Base-by-base conservation (phyloP, 176 grass and related monocot genomes). In the Ensete ventricosum region DNA sequence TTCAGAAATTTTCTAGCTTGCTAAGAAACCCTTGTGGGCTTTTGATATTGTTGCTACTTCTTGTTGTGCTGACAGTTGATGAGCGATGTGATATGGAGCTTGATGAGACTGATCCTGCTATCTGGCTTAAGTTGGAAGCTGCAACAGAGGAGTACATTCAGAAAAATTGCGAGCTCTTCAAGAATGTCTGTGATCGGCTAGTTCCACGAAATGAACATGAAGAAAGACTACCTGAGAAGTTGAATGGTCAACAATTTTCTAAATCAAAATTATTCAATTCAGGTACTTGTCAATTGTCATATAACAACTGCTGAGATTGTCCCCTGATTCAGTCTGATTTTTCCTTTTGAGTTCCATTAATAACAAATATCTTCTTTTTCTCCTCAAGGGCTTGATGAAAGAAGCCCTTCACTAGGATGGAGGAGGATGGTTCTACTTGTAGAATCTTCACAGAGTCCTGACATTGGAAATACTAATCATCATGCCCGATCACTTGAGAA, bases 21-120 rank as follows among this genome's bases (percentile, higher is more conserved):
- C 29, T 14, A 70, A 51, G 64, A 70, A 88, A 76, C 76, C 9
- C 80, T 80, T 49, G 10, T n/a, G 14, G 49, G 17, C 21, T 4
- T 68, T 12, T 78, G 14, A 48, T 54, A 57, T 50, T 19, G 22
- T 21, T 69, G 23, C 51, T 68, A 27, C 63, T 50, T 83, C 27
- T 43, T 43, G 84, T 29, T 73, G 55, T 83, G 9, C 65, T 77
- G 43, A 81, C 84, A 98, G 95, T 98, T 84, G 95, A 98, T 89
- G 95, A 98, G 29, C 83, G 90, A 71, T 98, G 86, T 85, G 95
- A 81, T 83, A 98, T 98, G 90, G 95, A 98, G 76, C 86, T 98
- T 72, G 95, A 94, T 67, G 90, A 98, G 81, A 98, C 95, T 82
- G 95, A 98, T 83, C 95, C 95, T 68, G 72, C 84, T 71, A 75